Evolutionary conservation across 176 grass and related monocot genomes (phyloP).

Genomic region (Bothriochloa decipiens): DNA sequence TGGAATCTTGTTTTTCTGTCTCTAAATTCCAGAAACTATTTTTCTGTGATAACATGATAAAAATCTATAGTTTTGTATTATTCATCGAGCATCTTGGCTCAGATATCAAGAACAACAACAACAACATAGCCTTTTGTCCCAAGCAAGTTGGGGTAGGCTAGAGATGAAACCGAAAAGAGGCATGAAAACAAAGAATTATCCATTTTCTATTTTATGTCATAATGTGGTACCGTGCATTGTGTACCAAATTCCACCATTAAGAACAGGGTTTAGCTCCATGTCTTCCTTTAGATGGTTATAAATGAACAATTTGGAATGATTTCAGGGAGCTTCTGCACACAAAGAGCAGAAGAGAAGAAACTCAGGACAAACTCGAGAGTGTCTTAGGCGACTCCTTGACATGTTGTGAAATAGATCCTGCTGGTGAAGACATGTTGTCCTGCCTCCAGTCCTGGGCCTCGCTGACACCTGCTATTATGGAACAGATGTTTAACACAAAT

Average conservation of each 20-base stretch:
- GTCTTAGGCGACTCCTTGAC: conserved; percentile 68
- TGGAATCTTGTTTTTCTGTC: not conserved
- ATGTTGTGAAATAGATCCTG: conserved; percentile 64
- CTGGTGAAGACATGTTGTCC: conserved; percentile 49
- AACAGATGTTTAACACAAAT: conserved; percentile 55
- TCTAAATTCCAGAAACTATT: conserved; percentile 12
- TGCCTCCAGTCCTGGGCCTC: conserved; percentile 55
- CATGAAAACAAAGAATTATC: not conserved
- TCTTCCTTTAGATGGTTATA: not conserved
- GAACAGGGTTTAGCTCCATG: not conserved
- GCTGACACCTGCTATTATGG: conserved; percentile 41
- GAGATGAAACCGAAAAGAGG: too few relatives aligned
- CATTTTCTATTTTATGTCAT: not conserved
- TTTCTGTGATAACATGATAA: not conserved
- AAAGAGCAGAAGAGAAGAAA: conserved; percentile 72
- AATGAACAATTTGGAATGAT: conserved; percentile 1
- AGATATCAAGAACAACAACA: not conserved
- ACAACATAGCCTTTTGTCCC: too few relatives aligned
- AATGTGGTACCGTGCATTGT: not conserved
- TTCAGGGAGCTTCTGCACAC: conserved; percentile 78
- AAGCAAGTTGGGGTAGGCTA: too few relatives aligned
- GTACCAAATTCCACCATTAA: not conserved
- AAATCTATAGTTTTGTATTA: not conserved
- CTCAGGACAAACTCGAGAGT: conserved; percentile 53
- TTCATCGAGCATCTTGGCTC: not conserved